phyloP scores from a whole-genome alignment of 2,329 filamentous ascomycete genomes.

The Fusarium lateritium region DNA sequence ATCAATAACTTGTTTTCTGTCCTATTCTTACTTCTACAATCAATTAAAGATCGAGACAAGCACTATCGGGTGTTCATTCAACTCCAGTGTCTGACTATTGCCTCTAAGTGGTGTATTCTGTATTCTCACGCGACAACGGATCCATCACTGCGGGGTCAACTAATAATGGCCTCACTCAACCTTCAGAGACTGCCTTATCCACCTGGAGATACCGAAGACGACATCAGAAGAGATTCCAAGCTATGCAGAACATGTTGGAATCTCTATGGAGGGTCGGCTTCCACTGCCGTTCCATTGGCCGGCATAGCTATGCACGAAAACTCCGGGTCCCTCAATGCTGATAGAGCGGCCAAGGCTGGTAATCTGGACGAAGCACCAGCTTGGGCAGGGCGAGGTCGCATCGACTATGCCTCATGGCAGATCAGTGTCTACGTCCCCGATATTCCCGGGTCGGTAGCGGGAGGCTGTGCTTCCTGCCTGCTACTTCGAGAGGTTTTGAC shows the following conservation, averaged over 20 bases:
- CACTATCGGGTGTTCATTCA: background rate
- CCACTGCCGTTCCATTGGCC: constrained; percentile 11
- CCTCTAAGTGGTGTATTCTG: background rate
- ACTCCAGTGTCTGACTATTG: background rate
- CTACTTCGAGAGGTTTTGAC: constrained; percentile 20
- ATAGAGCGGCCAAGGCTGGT: constrained; percentile 14
- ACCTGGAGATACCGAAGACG: constrained; percentile 21
- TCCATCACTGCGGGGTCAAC: constrained; percentile 27
- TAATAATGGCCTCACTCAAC: constrained; percentile 30
- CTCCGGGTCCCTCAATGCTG: constrained; percentile 24
- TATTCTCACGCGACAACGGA: too few relatives aligned
- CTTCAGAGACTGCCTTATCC: constrained; percentile 28
- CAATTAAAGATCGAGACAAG: background rate
- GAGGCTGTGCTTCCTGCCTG: constrained; percentile 32
- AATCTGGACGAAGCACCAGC: constrained; percentile 9
- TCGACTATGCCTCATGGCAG: constrained; percentile 38
- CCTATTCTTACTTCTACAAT: background rate
- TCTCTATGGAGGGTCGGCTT: constrained; percentile 36
- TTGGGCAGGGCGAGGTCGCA: constrained; percentile 28
- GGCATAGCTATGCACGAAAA: constrained; percentile 41
- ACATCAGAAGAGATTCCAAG: constrained; percentile 31
- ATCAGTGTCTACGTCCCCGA: constrained; percentile 28
- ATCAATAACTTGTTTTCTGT: background rate
- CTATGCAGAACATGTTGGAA: constrained; percentile 40
- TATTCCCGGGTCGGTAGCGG: constrained; percentile 2